These are phyloP conservation scores for Plasmodium reichenowi DNA, from an alignment of 169 alveolate genomes.

Conservation along the genomic window DNA sequence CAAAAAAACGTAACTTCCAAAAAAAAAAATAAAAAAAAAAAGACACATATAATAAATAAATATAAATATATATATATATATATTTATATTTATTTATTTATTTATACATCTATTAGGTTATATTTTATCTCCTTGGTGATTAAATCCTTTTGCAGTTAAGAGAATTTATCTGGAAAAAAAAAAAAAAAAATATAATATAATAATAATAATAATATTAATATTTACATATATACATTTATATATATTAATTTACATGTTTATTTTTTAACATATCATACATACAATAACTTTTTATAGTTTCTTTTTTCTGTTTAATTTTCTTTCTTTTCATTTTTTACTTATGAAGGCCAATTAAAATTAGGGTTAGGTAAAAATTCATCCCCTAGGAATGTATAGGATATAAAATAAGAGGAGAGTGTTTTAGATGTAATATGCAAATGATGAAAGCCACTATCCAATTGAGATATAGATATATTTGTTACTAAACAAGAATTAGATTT, in stretches of 20 bases:
- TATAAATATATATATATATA: too few relatives aligned
- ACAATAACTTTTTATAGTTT: neutral
- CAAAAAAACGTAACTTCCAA: too few relatives aligned
- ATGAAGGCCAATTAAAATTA: constrained; percentile 32
- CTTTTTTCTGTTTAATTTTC: neutral
- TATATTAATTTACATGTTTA: too few relatives aligned
- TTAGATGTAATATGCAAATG: neutral
- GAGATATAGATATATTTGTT: constrained; percentile 36
- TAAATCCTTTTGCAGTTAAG: too few relatives aligned
- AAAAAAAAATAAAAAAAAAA: too few relatives aligned
- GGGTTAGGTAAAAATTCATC: constrained; percentile 63
- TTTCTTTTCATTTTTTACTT: neutral
- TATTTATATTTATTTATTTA: too few relatives aligned
- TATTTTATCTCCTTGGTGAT: too few relatives aligned
- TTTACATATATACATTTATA: too few relatives aligned
- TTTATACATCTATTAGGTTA: too few relatives aligned
- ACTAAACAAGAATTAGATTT: constrained; percentile 45
- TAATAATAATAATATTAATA: too few relatives aligned
- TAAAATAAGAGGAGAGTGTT: constrained; percentile 14
- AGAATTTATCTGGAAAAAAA: neutral
- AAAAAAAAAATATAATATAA: neutral
- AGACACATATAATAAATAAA: too few relatives aligned
- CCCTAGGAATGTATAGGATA: constrained; percentile 55
- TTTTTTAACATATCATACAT: too few relatives aligned
- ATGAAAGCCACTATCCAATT: neutral